A percentile compares a stretch with the other conserved stretches of the same genome.
These are phyloP conservation scores for Acanthamoeba sp. DNA, from an alignment of 208 protist species.

Conservation along the genomic window DNA sequence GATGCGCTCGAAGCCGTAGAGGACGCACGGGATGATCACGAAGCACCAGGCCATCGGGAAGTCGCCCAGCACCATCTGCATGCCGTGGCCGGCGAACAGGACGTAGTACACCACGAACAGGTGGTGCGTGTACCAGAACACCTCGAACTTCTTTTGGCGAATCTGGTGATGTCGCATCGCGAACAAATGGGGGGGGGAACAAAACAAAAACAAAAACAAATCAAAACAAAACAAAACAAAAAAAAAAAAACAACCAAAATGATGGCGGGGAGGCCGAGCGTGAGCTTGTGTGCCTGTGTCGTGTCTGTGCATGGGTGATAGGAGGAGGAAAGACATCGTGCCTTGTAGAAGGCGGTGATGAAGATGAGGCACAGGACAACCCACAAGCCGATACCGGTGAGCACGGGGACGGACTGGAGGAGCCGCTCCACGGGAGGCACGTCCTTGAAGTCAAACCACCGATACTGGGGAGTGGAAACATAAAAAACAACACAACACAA, in stretches of 20 bases:
- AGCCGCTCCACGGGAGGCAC: not conserved
- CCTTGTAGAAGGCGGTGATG: conserved; percentile 19
- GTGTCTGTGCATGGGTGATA: not conserved
- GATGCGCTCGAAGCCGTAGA: conserved; percentile 89
- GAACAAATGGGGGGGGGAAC: too few relatives aligned
- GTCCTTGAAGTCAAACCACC: conserved; percentile 11
- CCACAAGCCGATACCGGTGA: conserved; percentile 14
- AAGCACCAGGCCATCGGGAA: conserved; percentile 78
- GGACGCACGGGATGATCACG: conserved; percentile 78
- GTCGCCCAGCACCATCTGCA: conserved; percentile 11
- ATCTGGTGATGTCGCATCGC: conserved; percentile 56
- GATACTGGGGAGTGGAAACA: too few relatives aligned
- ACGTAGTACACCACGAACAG: conserved; percentile 90
- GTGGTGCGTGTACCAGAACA: conserved; percentile 92
- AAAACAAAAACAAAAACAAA: conserved; percentile 49
- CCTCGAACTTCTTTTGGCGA: conserved; percentile 87
- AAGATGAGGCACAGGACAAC: not conserved
- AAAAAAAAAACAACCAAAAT: too few relatives aligned
- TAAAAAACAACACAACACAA: too few relatives aligned
- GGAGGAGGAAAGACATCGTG: not conserved
- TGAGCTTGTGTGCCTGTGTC: conserved; percentile 47
- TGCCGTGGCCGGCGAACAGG: conserved; percentile 85
- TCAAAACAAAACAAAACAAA: not conserved
- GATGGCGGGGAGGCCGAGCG: too few relatives aligned
- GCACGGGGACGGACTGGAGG: not conserved